Evolutionary conservation across 495 filamentous ascomycete genomes (phyloP).

Genomic region (Penicillium herquei): DNA sequence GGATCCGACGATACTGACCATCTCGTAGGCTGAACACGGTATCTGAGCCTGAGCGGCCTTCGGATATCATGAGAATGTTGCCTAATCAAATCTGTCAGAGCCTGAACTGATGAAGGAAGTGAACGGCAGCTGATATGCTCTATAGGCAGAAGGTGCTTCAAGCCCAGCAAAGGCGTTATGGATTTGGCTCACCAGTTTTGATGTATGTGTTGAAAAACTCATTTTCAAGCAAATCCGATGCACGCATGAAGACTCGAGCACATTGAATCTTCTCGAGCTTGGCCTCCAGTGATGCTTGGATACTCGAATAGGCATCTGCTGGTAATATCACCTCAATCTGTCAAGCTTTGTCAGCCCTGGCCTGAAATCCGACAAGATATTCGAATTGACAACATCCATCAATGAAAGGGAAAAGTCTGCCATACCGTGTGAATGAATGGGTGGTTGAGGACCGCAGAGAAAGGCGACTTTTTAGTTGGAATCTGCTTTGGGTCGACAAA

Average conservation of each 20-base stretch:
- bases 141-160: no score
- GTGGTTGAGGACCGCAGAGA: constrained; percentile 63
- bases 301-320: constrained; percentile 57
- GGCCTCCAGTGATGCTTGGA: constrained; percentile 53
- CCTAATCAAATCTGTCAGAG: constrained; percentile 47
- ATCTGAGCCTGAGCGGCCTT: constrained; percentile 76
- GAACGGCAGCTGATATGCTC: no score
- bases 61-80: constrained; percentile 86
- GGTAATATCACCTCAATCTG: constrained; percentile 78
- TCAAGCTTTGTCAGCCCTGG: constrained; percentile 10
- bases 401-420: background rate
- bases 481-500: constrained; percentile 69
- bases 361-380: background rate
- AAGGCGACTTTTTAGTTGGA: constrained; percentile 70
- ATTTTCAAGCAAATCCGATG: constrained; percentile 66
- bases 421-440: constrained; percentile 74
- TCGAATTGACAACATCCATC: background rate
- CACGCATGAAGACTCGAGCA: constrained; percentile 70
- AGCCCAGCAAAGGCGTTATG: background rate
- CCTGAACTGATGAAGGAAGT: no score
- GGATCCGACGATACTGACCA: constrained; percentile 43
- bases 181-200: constrained; percentile 63
- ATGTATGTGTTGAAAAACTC: constrained; percentile 87
- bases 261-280: constrained; percentile 51
- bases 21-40: constrained; percentile 73